Base-by-base conservation (phyloP, 768 basidiomycete species). In the Boletus rufocinnamomeus region DNA sequence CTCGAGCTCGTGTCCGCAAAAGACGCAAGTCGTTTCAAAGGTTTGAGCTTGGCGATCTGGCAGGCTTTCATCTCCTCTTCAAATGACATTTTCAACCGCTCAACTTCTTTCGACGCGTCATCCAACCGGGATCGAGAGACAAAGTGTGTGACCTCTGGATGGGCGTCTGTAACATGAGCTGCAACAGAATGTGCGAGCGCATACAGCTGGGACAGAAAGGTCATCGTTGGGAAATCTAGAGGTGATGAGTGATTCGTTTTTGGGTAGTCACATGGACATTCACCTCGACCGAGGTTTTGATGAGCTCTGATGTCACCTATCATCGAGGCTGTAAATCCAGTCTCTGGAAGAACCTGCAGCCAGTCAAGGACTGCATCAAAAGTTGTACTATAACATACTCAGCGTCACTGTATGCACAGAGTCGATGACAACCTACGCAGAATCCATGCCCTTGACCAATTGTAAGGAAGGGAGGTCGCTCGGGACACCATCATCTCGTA, bases 201-300 rank as follows among this genome's bases (percentile, higher is more conserved):
- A 57, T 78, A 77, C 5, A 84, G 66, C 43, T 83, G 80, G 28
- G 81, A 78, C 21, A 84, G 62, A 62, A 85, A 84, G 19, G 76
- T 74, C 37, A 72, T 69, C 8, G 78, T 72, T 4, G 72, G 74
- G 55, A 73, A 73, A 34, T 75, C 72, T 73, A 53, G 32, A 34
- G 59, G 23, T 37, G 21, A 46, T 62, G 43, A 61, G 41, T 46
- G 28, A 11, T 51, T 6, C 28, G 37, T 34, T 35, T 27, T 11
- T 32, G 23, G 34, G 14, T 14, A 41, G 48, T 40, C 37, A 32
- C 41, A 17, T 13, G 3, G 9, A 49, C 23, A 35, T 53, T 21
- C 35, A 66, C 72, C 72, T 63, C 73, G 72, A 50, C 68, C 66
- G 30, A 73, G 66, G 43, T 27, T 52, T 37, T 56, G 64, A 34